Evolutionary conservation across 2,329 filamentous ascomycete species (phyloP).

Genomic region (Corinectria fuckeliana): DNA sequence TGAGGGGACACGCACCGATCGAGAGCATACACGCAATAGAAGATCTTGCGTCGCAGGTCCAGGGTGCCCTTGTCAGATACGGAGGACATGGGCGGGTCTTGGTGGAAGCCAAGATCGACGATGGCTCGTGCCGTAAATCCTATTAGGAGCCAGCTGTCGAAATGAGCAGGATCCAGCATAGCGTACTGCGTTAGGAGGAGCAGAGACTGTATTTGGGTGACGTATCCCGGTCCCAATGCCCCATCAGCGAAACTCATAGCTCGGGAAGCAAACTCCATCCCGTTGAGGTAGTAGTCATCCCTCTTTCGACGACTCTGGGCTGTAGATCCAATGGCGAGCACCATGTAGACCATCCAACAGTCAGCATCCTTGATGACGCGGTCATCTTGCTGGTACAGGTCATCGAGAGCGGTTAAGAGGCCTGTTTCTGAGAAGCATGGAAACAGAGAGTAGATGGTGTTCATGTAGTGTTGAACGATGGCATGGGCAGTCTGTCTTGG

Average conservation of each 20-base stretch:
- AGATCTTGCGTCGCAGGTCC: conserved; percentile 81
- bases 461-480: conserved; percentile 83
- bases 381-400: conserved; percentile 75
- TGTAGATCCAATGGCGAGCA: conserved; percentile 81
- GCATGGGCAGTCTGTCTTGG: conserved; percentile 70
- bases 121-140: conserved; percentile 88
- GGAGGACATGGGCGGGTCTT: conserved; percentile 80
- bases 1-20: conserved; percentile 70
- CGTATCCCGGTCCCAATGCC: conserved; percentile 84
- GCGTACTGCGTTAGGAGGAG: conserved; percentile 88
- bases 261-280: conserved; percentile 61
- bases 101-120: conserved; percentile 90
- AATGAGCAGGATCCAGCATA: conserved; percentile 87
- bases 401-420: conserved; percentile 80
- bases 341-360: conserved; percentile 87
- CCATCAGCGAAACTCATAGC: conserved; percentile 81
- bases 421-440: conserved; percentile 84
- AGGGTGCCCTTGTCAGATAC: conserved; percentile 71
- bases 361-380: conserved; percentile 72
- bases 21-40: conserved; percentile 88
- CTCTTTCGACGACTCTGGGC: conserved; percentile 74
- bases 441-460: conserved; percentile 79
- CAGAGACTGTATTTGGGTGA: conserved; percentile 85
- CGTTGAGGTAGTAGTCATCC: conserved; percentile 66
- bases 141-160: conserved; percentile 92